Base-by-base conservation (phyloP, 139 green algal species). In the Diplosphaera chodatii region DNA sequence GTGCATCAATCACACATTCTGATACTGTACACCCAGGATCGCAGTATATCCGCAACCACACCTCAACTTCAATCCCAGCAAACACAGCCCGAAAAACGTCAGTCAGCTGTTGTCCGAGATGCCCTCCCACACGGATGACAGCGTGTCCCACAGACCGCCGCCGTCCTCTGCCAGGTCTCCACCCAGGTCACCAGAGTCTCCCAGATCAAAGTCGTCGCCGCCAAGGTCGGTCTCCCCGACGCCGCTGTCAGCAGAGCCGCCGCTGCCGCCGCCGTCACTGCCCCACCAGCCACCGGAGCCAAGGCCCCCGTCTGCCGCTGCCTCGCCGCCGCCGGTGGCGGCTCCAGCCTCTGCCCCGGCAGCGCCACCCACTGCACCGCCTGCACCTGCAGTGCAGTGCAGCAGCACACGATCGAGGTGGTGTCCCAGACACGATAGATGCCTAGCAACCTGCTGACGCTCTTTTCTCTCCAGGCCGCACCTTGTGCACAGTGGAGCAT, bases 131-230 rank as follows among this genome's bases (percentile, higher is more conserved):
- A n/a, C n/a, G n/a, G n/a, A n/a, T n/a, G n/a, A n/a, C n/a, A n/a
- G n/a, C n/a, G n/a, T n/a, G n/a, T n/a, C 67, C 34, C 65, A 72
- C n/a, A 78, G 55, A 10, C 33, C 73, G 62, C 72, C 76, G 20
- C 72, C 69, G 3, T 70, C 74, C 3, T 56, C 65, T 18, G 73
- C 76, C 21, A 37, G 64, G 21, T 40, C 55, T 34, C 31, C 68
- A 15, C 59, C 72, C 27, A 56, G 40, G 31, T 72, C 69, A 30
- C 67, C 55, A n/a, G n/a, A n/a, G n/a, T n/a, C n/a, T n/a, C n/a
- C n/a, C n/a, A n/a, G n/a, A n/a, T n/a, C n/a, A n/a, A 48, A 77
- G 28, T 72, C 75, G 67, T 82, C 72, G 5, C 76, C 76, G 10
- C 76, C 69, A 15, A 84, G 40, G 64, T 83, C 75, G 78, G 69